These are phyloP conservation scores for Penicillium chermesinum DNA, from an alignment of 495 filamentous ascomycete species.

Conservation along the genomic window DNA sequence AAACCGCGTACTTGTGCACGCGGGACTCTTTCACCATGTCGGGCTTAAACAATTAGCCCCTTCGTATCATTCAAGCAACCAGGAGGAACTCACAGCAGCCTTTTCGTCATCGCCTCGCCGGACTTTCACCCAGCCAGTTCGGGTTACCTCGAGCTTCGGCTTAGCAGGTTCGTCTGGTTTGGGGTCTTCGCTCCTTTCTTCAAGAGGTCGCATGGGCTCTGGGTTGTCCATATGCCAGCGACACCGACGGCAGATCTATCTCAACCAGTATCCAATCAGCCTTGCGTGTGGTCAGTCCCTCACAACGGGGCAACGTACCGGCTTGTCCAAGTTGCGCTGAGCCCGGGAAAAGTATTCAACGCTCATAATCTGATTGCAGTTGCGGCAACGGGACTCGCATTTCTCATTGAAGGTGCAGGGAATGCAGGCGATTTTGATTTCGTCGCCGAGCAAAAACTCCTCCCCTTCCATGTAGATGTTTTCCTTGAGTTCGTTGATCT, in stretches of 20 bases:
- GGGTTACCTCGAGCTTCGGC: not conserved
- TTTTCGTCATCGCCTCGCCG: not conserved
- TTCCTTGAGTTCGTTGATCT: not conserved
- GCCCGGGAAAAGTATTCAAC: constrained; percentile 1
- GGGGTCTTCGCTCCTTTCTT: not conserved
- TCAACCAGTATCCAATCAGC: not conserved
- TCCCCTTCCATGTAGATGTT: not conserved
- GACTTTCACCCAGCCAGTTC: not conserved
- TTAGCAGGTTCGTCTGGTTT: not conserved
- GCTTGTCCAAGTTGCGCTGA: constrained; percentile 1
- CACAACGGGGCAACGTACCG: not conserved
- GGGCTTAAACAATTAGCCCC: too few relatives aligned
- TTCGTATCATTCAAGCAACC: not conserved
- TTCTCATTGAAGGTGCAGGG: constrained; percentile 1
- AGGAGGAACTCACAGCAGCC: not conserved
- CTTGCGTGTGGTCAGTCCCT: not conserved
- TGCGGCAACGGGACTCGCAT: not conserved
- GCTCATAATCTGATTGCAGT: not conserved
- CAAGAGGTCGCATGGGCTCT: not conserved
- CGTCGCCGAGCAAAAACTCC: not conserved
- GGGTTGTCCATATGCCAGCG: not conserved
- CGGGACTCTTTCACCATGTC: not conserved
- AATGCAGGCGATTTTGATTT: not conserved
- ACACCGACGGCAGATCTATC: constrained; percentile 5
- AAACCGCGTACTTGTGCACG: not conserved